These are phyloP conservation scores for Fusarium sp. DNA, from an alignment of 2,329 filamentous ascomycete genomes.

Conservation along the genomic window DNA sequence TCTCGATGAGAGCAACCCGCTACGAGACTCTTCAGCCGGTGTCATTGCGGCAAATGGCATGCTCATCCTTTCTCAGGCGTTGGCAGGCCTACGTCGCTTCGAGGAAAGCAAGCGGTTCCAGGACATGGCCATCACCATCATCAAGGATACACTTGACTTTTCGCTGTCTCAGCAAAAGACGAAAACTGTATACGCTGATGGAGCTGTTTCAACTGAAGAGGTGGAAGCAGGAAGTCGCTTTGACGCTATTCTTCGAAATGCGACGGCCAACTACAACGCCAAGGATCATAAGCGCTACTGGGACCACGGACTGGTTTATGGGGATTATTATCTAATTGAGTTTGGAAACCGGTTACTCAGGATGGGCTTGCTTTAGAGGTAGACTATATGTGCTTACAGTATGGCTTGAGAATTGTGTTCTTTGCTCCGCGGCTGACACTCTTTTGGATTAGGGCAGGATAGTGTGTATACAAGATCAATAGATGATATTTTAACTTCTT, in stretches of 20 bases:
- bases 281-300: conserved; percentile 47
- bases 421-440: background rate
- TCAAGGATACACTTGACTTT: conserved; percentile 47
- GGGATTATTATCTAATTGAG: conserved; percentile 60
- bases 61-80: conserved; percentile 50
- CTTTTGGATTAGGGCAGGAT: background rate
- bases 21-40: conserved; percentile 53
- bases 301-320: conserved; percentile 61
- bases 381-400: background rate
- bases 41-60: conserved; percentile 55
- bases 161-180: conserved; percentile 38
- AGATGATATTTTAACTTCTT: background rate
- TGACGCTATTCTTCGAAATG: conserved; percentile 49
- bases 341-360: conserved; percentile 32
- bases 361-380: conserved; percentile 19
- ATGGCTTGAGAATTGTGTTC: background rate
- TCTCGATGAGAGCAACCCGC: conserved; percentile 40
- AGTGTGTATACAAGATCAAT: background rate
- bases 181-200: background rate
- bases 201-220: conserved; percentile 10
- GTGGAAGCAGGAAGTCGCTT: conserved; percentile 29
- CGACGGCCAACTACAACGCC: conserved; percentile 51
- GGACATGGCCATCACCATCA: conserved; percentile 44
- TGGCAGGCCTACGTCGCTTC: conserved; percentile 31
- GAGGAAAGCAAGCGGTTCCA: conserved; percentile 40